Evolutionary conservation across 192 early-diverging fungal genomes (phyloP).

Genomic region (Paraglomus brasilianum): DNA sequence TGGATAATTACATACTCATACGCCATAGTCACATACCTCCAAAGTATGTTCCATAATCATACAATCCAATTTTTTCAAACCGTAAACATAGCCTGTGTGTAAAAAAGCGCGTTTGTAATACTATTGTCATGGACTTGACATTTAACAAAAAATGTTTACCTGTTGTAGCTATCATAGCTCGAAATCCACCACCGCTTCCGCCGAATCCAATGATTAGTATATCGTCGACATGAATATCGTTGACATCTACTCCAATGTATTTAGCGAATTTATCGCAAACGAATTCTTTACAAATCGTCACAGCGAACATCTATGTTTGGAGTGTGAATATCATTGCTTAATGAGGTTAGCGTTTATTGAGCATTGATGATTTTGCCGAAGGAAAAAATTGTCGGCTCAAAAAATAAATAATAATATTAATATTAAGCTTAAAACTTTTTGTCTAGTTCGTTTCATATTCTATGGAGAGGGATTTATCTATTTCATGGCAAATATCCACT

Average conservation of each 20-base stretch:
- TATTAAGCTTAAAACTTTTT: no score
- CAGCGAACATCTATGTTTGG: background rate
- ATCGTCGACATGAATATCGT: conserved; percentile 59
- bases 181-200: conserved; percentile 74
- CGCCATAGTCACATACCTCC: conserved; percentile 39
- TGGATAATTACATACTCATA: background rate
- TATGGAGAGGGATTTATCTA: no score
- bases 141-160: background rate
- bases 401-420: no score
- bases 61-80: conserved; percentile 62
- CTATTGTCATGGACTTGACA: no score
- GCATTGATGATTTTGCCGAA: no score
- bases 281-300: conserved; percentile 15
- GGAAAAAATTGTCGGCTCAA: no score
- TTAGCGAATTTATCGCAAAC: conserved; percentile 59
- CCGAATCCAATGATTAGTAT: conserved; percentile 70
- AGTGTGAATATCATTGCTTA: no score
- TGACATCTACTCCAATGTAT: conserved; percentile 66
- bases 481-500: no score
- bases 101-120: conserved; percentile 6
- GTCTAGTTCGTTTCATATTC: no score
- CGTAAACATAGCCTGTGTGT: conserved; percentile 60
- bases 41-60: conserved; percentile 72
- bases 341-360: background rate
- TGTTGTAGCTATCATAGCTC: conserved; percentile 67